Base-by-base conservation (phyloP, 257 asterid species). In the Ilex aquifolium region DNA sequence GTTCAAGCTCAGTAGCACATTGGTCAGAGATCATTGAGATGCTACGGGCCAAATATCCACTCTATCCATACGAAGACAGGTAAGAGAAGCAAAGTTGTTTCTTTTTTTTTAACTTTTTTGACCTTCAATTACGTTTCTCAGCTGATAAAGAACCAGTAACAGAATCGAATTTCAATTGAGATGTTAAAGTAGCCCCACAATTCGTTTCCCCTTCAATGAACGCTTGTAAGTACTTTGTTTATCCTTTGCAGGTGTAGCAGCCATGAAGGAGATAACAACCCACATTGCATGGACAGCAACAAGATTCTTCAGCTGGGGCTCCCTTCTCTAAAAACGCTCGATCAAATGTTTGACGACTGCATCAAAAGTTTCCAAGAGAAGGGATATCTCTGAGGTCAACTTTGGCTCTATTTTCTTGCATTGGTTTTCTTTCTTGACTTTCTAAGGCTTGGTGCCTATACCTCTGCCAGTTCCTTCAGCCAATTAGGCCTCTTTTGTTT, bases 341-440 rank as follows among this genome's bases (percentile, higher is more conserved):
- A 73, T 51, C 86, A 82, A 72, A 93, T 87, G 96, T 90, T 90
- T 62, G 88, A 93, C 56, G 97, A 93, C 21, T 93, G 95, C 88
- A 81, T 87, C 63, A 51, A 68, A 32, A 93, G 99, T 72, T 87
- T 85, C 67, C 88, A 85, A 51, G 78, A 81, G 10, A 93, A 74
- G 74, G 97, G 92, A 0, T 78, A 90, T 32, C 80, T 74, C 46
- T 74, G 56, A 36, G 27, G 27, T 21, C 27, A 21, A 21, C 27
- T 21, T 21, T 21, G 27, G 27, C 27, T 21, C 27, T 21, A 21
- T 21, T 21, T 21, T 21, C 27, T 21, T 21, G 27, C 27, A 21
- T 21, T 21, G 27, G 27, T 21, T 21, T 21, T 21, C 27, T 21
- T 21, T 21, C 27, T 21, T 21, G 27, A 21, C 27, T 21, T 21